Percentiles rank a stretch among this genome's conserved stretches.
These are phyloP conservation scores for Neofusicoccum laricinum DNA, from an alignment of 2,329 filamentous ascomycete genomes.

Conservation along the genomic window DNA sequence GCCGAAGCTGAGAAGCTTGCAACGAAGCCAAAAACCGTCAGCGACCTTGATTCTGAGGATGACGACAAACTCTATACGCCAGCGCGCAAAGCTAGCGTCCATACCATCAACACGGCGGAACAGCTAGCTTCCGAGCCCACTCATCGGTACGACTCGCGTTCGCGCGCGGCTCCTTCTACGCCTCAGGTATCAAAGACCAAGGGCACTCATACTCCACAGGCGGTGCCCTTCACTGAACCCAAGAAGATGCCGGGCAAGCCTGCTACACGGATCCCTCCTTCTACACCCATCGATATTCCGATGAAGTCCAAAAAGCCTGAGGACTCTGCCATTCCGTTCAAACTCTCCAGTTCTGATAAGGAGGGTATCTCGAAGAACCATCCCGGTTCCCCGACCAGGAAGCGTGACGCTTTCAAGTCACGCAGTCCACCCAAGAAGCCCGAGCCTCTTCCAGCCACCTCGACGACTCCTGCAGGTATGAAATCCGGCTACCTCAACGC, in stretches of 20 bases:
- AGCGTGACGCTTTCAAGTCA: slow-evolving; percentile 13
- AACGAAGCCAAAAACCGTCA: slow-evolving; percentile 21
- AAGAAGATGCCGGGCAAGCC: slow-evolving; percentile 1
- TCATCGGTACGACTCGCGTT: slow-evolving; percentile 5
- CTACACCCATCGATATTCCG: slow-evolving; percentile 3
- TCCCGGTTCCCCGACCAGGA: neutral
- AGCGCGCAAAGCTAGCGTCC: slow-evolving; percentile 36
- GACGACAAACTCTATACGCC: slow-evolving; percentile 27
- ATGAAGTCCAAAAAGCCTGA: neutral
- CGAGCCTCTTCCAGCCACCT: slow-evolving; percentile 20
- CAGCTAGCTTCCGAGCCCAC: neutral
- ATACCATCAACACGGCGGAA: slow-evolving; percentile 18
- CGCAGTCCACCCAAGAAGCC: slow-evolving; percentile 28
- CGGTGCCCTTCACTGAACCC: slow-evolving; percentile 1
- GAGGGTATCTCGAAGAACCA: neutral
- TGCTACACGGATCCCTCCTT: neutral
- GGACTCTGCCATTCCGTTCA: slow-evolving; percentile 6
- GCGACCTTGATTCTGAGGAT: slow-evolving; percentile 34
- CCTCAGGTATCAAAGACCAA: slow-evolving; percentile 8
- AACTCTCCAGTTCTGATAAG: neutral
- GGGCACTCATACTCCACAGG: neutral
- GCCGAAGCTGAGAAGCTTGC: slow-evolving; percentile 21
- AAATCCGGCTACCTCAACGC: slow-evolving; percentile 13
- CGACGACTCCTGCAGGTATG: slow-evolving; percentile 17
- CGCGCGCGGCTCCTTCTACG: neutral